phyloP scores from a whole-genome alignment of 2,329 filamentous ascomycete genomes.

The Diplodia corticola region DNA sequence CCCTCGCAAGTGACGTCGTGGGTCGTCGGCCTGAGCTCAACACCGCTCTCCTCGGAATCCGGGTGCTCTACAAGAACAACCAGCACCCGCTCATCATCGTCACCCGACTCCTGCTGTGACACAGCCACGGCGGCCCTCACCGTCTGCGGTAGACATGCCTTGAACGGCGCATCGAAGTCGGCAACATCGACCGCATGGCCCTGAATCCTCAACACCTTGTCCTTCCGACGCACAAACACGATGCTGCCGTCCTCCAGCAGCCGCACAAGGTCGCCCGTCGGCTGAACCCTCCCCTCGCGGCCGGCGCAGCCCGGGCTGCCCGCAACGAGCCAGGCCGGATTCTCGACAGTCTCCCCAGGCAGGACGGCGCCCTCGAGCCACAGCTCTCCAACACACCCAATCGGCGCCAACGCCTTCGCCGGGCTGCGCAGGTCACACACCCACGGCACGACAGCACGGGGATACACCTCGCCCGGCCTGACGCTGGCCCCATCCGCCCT shows the following conservation, averaged over 20 bases:
- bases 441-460: slow-evolving; percentile 28
- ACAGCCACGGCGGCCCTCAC: background rate
- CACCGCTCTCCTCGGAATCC: background rate
- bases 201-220: slow-evolving; percentile 25
- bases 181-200: background rate
- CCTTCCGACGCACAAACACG: slow-evolving; percentile 28
- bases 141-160: slow-evolving; percentile 13
- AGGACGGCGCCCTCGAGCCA: slow-evolving; percentile 45
- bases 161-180: slow-evolving; percentile 48
- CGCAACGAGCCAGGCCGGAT: slow-evolving; percentile 37
- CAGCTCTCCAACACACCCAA: slow-evolving; percentile 43
- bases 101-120: background rate
- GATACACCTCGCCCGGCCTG: slow-evolving; percentile 28
- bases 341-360: slow-evolving; percentile 31
- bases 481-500: slow-evolving; percentile 33
- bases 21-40: background rate
- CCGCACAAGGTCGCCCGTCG: slow-evolving; percentile 40
- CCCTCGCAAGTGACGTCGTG: background rate
- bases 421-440: slow-evolving; percentile 37
- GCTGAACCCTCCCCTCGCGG: slow-evolving; percentile 29
- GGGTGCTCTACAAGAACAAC: background rate
- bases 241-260: slow-evolving; percentile 41
- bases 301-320: slow-evolving; percentile 31
- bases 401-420: slow-evolving; percentile 42
- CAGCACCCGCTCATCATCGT: background rate